Percentiles rank a stretch among this genome's conserved stretches.
These are phyloP conservation scores for Tetrastigma voinierianum DNA, from an alignment of 164 flowering plant genomes.

Conservation along the genomic window DNA sequence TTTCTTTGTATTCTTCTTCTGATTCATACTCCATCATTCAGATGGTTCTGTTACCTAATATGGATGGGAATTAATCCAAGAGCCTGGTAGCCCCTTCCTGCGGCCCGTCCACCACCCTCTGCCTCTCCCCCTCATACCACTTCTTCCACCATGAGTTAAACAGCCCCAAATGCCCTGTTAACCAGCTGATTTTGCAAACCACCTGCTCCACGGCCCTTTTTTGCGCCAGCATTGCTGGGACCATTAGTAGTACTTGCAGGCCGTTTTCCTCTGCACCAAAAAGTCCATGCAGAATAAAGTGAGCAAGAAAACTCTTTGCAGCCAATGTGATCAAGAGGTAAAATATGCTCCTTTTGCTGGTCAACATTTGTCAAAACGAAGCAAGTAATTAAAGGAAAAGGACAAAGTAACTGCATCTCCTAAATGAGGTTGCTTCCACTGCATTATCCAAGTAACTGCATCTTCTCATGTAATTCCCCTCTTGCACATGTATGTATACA, in stretches of 20 bases:
- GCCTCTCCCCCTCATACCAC: slow-evolving; percentile 44
- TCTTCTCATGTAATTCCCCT: too few relatives aligned
- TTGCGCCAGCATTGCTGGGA: slow-evolving; percentile 36
- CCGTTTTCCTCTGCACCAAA: slow-evolving; percentile 59
- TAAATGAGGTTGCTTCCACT: too few relatives aligned
- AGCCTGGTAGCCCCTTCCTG: slow-evolving; percentile 54
- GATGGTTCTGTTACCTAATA: not conserved
- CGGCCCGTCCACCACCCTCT: slow-evolving; percentile 59
- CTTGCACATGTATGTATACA: too few relatives aligned
- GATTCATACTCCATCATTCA: not conserved
- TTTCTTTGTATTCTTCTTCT: not conserved
- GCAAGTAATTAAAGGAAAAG: too few relatives aligned
- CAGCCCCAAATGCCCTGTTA: slow-evolving; percentile 74
- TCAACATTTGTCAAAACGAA: too few relatives aligned
- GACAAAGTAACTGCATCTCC: too few relatives aligned
- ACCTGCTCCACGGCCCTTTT: slow-evolving; percentile 78
- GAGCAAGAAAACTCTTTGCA: not conserved
- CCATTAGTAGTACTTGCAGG: slow-evolving; percentile 52
- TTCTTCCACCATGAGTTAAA: slow-evolving; percentile 56
- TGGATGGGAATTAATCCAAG: not conserved
- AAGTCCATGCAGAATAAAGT: not conserved
- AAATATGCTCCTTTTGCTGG: too few relatives aligned
- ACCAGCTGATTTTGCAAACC: slow-evolving; percentile 67
- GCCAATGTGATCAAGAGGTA: too few relatives aligned
- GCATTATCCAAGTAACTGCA: too few relatives aligned